Evolutionary conservation across 2,329 filamentous ascomycete genomes (phyloP), one percentile per base, ranked within the genome.

Genomic region (Drechslerella dactyloides): DNA sequence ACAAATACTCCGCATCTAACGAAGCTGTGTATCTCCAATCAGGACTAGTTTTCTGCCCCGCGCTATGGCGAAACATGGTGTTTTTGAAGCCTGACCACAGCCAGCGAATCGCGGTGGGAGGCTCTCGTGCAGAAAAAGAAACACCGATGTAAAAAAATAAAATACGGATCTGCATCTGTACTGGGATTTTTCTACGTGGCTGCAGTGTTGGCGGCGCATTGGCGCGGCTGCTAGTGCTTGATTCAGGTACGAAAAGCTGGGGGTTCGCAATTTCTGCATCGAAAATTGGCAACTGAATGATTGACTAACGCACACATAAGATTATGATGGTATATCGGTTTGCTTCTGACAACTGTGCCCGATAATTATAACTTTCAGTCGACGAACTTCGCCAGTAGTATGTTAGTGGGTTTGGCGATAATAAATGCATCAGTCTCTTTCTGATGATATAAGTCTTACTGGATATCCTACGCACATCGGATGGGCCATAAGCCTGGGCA

Each of bases 191-290:
- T 30, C 44, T 44, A 10, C 19, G 50, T 51, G 54, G 53, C 58
- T 60, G 50, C 37, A 50, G 66, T 59, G 63, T 70, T 40, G 23
- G 58, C 54, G 40, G 21, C 44, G 54, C 8, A 27, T 23, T 46
- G 19, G 44, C 27, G 37, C 46, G 42, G 50, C 24, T 61, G 48
- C 17, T 69, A 53, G 40, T 19, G 51, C 40, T 37, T 24, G 24
- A 37, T 58, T 7, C 50, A 59, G 17, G 17, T 10, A 55, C 51
- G 17, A 24, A 59, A 33, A 60, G 64, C 19, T 42, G 40, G 59
- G 66, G 66, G 48, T 54, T 70, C 59, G 60, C 55, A 64, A 64
- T 64, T 70, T 15, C 15, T 42, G n/a, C 15, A 42, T 42, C 37
- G 15, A 13, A 42, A 42, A 42, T 15, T 4, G 37, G 37, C 11